phyloP scores from a whole-genome alignment of 2,329 filamentous ascomycete genomes.

The Colletotrichum noveboracense region DNA sequence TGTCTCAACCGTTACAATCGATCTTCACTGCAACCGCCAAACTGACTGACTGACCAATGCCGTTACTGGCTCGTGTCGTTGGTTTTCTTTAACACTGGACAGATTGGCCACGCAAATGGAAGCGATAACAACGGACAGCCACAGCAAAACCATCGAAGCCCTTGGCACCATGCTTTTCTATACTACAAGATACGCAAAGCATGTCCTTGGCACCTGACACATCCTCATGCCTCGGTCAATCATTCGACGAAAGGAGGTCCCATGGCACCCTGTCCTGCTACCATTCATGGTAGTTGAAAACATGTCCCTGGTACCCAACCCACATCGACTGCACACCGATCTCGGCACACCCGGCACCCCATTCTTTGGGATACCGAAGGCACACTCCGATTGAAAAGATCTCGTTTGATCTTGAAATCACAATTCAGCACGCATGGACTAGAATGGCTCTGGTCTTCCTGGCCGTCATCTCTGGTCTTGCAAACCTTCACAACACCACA shows the following conservation, averaged over 20 bases:
- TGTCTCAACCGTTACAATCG: neutral
- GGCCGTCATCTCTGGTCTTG: fast-evolving
- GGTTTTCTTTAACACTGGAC: neutral
- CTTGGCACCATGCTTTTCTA: neutral
- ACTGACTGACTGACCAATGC: neutral
- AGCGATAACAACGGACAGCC: neutral
- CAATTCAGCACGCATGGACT: neutral
- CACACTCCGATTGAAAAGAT: neutral
- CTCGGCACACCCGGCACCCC: neutral
- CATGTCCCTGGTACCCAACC: neutral
- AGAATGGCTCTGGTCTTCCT: fast-evolving
- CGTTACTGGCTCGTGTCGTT: neutral
- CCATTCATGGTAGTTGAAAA: neutral
- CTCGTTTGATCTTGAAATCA: neutral
- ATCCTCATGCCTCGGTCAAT: neutral
- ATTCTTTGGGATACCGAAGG: neutral
- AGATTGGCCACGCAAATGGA: neutral
- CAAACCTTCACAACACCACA: neutral
- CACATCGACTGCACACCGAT: neutral
- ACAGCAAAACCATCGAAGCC: neutral
- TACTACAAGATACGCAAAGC: neutral
- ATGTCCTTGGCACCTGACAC: neutral
- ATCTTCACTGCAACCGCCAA: neutral
- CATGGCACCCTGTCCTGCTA: neutral
- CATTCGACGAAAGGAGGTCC: neutral